A percentile compares a stretch with the other conserved stretches of the same genome.
These are phyloP conservation scores for Paracorniculantispora psalliotae DNA, from an alignment of 2,329 filamentous ascomycete species.

Conservation along the genomic window DNA sequence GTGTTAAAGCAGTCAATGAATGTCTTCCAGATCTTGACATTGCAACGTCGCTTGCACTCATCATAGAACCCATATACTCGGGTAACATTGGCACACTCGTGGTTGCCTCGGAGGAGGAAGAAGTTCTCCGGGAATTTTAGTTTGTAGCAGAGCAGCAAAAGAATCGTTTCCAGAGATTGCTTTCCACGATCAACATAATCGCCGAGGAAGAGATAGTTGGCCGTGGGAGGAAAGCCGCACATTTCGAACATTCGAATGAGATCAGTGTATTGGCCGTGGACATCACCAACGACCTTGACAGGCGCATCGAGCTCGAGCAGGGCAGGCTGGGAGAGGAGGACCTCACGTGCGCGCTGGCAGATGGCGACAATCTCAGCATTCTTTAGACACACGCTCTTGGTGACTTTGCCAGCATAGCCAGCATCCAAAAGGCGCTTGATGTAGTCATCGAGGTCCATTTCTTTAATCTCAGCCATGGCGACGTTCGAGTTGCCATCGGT, in stretches of 20 bases:
- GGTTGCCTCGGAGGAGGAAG: slow-evolving; percentile 88
- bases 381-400: slow-evolving; percentile 94
- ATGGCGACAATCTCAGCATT: slow-evolving; percentile 96
- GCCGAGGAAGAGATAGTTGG: slow-evolving; percentile 91
- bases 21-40: slow-evolving; percentile 97
- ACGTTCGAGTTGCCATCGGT: slow-evolving; percentile 51
- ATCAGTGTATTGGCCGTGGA: slow-evolving; percentile 95
- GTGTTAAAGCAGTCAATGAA: slow-evolving; percentile 97
- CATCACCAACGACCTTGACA: slow-evolving; percentile 96
- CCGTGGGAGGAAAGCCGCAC: slow-evolving; percentile 89
- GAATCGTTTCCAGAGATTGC: slow-evolving; percentile 90
- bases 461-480: slow-evolving; percentile 85
- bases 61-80: slow-evolving; percentile 97
- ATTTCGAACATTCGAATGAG: slow-evolving; percentile 97
- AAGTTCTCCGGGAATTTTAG: slow-evolving; percentile 97
- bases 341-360: slow-evolving; percentile 81
- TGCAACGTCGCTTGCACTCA: slow-evolving; percentile 93
- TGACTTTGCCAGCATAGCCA: slow-evolving; percentile 93
- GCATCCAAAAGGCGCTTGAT: slow-evolving; percentile 92
- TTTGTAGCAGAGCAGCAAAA: slow-evolving; percentile 92
- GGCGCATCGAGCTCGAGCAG: slow-evolving; percentile 87
- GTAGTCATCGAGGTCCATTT: slow-evolving; percentile 93
- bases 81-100: slow-evolving; percentile 95
- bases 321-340: slow-evolving; percentile 86
- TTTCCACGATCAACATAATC: slow-evolving; percentile 97